phyloP scores from a whole-genome alignment of 345 rosid species.

The Erodium maritimum region DNA sequence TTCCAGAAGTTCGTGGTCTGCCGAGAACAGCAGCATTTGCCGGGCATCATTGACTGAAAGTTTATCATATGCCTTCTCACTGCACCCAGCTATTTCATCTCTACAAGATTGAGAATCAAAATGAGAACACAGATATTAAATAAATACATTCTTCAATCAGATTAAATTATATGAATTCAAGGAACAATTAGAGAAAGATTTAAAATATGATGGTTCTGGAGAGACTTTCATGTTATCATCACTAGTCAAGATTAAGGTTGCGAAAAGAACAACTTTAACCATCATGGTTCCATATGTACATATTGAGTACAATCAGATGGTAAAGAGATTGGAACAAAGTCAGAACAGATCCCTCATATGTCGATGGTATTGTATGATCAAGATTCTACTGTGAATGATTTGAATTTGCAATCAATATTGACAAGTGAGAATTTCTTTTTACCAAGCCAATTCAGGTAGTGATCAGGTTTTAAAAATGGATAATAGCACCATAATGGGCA shows the following conservation, averaged over 20 bases:
- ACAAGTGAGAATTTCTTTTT: neutral
- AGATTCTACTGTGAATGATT: neutral
- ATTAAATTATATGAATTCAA: neutral
- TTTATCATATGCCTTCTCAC: conserved; percentile 93
- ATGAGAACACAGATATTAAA: conserved; percentile 1
- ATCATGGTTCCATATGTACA: neutral
- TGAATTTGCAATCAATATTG: too few relatives aligned
- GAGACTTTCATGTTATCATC: too few relatives aligned
- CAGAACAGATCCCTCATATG: neutral
- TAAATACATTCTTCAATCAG: too few relatives aligned
- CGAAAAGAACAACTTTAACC: neutral
- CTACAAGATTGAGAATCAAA: conserved; percentile 19
- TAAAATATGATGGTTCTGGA: too few relatives aligned
- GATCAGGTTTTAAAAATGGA: too few relatives aligned
- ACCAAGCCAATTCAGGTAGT: neutral
- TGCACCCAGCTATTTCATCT: conserved; percentile 98
- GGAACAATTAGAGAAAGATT: neutral
- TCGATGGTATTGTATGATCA: neutral
- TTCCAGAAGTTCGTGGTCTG: conserved; percentile 62
- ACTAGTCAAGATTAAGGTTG: too few relatives aligned
- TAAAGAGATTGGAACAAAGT: too few relatives aligned
- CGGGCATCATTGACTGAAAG: conserved; percentile 60
- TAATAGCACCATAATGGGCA: too few relatives aligned
- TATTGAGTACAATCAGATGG: neutral
- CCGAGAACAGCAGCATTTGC: conserved; percentile 64